Base-by-base conservation (phyloP, 2,329 filamentous ascomycete genomes). In the Bertia moriformis region DNA sequence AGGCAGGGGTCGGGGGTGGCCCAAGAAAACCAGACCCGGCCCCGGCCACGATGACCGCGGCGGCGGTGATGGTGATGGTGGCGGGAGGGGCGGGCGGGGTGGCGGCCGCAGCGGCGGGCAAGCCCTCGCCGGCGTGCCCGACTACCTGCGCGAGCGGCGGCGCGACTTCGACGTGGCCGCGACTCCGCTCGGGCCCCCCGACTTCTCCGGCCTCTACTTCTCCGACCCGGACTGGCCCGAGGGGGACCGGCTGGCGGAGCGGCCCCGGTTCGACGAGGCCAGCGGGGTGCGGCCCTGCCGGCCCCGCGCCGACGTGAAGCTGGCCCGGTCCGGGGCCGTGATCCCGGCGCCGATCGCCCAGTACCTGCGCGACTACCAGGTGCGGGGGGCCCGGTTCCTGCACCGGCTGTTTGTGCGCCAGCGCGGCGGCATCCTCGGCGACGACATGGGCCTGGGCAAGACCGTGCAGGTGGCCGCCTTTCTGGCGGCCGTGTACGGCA, bases 371-470 rank as follows among this genome's bases (percentile, higher is more conserved):
- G 83, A 88, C 45, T 98, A 98, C 50, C 91, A 98, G 55, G 67
- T 96, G 1, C 72, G 82, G 18, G 91, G 91, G 4, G 84, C 82
- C 13, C 69, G 73, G 20, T 96, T 95, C 50, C 65, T 98, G 5
- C 88, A 96, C 53, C 73, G 84, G 43, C 71, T 84, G 18, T 96
- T 96, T 52, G 81, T 95, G 3, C 89, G 84, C 46, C 91, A 98
- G 51, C 81, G 80, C 48, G 91, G 91, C 1, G 86, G 83, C 2
- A 83, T 98, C 15, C 67, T 98, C 0, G 88, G 89, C 3, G 91
- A 98, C 52, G 91, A 98, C 51, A 98, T 98, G 91, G 91, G 91
- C 15, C 60, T 98, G 20, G 91, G 91, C 1, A 98, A 98, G 59
- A 98, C 91, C 0, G 85, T 98, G 2, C 91, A 98, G 56, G 85